Base-by-base conservation (phyloP, 495 filamentous ascomycete species). In the Beverwykella pulmonaria region DNA sequence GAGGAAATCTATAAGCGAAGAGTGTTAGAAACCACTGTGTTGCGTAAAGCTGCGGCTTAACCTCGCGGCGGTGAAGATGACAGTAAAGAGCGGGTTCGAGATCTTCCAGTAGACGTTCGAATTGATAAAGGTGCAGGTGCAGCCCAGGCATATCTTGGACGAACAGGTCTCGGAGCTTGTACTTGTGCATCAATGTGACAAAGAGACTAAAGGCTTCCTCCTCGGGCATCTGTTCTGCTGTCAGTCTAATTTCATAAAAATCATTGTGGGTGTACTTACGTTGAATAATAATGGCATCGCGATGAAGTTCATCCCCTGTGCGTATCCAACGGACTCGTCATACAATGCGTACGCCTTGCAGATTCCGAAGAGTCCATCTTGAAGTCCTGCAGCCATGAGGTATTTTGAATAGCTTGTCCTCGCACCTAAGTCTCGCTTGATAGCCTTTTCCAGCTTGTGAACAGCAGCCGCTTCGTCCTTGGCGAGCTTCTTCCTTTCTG, bases 11-110 rank as follows among this genome's bases (percentile, higher is more conserved):
- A 76, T 99, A 98, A 17, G 94, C 93, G 73, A 99, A 99, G n/a
- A 99, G 84, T 6, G 94, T 99, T 47, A 99, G 86, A 77, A 98
- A 98, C 94, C 94, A 99, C 75, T 98, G 94, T 0, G 94, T 98
- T 47, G 94, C 94, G 74, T 99, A 99, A 9, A 99, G 81, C 70
- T 96, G 89, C 0, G 95, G 92, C 46, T 88, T 88, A 39, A 98
- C 94, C 25, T 90, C 88, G 47, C 91, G 88, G 57, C 94, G 88
- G 65, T 89, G 88, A 46, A 99, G 86, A 78, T 99, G 94, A 75
- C 94, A 98, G 77, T 94, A 97, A 1, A 98, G 83, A 27, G 92
- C 92, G 1, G 94, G 94, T 70, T 98, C 93, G 44, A 93, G 79
- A 72, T 99, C 94, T 78, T 99, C 94, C 17, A 99, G 83, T 4